A percentile compares a stretch with the other conserved stretches of the same genome.
Conservation (phyloP, 2,329 filamentous ascomycete species). For the Alternaria triticina region DNA sequence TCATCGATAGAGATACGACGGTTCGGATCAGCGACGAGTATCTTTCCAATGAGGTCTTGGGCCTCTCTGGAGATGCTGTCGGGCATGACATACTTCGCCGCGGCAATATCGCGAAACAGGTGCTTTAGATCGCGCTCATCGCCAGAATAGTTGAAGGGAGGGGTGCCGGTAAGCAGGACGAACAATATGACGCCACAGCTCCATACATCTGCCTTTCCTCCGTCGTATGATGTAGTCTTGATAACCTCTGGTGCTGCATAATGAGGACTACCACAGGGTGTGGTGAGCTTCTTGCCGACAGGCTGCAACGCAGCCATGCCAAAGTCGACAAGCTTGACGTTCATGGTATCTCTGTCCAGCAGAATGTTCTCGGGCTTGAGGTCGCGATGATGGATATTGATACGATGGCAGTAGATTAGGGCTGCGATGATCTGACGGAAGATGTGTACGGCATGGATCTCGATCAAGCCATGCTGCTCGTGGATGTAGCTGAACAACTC, state of each 20-base stretch:
- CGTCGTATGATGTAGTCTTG: slow-evolving; percentile 76
- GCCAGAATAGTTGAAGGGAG: slow-evolving; percentile 72
- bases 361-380: slow-evolving; percentile 98
- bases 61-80: slow-evolving; percentile 68
- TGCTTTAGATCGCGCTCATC: slow-evolving; percentile 61
- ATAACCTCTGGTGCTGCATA: slow-evolving; percentile 95
- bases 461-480: slow-evolving; percentile 72
- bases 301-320: slow-evolving; percentile 96
- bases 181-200: slow-evolving; percentile 80
- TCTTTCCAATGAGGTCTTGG: slow-evolving; percentile 76
- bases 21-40: slow-evolving; percentile 79
- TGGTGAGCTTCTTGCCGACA: slow-evolving; percentile 77
- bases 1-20: slow-evolving; percentile 78
- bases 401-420: slow-evolving; percentile 88
- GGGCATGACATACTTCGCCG: slow-evolving; percentile 57
- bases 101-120: slow-evolving; percentile 66
- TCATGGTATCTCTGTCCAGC: slow-evolving; percentile 70
- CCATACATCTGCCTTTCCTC: slow-evolving; percentile 91
- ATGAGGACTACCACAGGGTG: slow-evolving; percentile 94
- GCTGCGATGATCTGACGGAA: slow-evolving; percentile 95
- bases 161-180: slow-evolving; percentile 80
- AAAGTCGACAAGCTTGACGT: slow-evolving; percentile 95
- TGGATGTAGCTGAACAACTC: slow-evolving; percentile 91
- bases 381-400: slow-evolving; percentile 95
- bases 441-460: slow-evolving; percentile 80